A percentile compares a stretch with the other conserved stretches of the same genome.
These are phyloP conservation scores for Sugiyamaella castrensis DNA, from an alignment of 1,139 yeast species.

Conservation along the genomic window DNA sequence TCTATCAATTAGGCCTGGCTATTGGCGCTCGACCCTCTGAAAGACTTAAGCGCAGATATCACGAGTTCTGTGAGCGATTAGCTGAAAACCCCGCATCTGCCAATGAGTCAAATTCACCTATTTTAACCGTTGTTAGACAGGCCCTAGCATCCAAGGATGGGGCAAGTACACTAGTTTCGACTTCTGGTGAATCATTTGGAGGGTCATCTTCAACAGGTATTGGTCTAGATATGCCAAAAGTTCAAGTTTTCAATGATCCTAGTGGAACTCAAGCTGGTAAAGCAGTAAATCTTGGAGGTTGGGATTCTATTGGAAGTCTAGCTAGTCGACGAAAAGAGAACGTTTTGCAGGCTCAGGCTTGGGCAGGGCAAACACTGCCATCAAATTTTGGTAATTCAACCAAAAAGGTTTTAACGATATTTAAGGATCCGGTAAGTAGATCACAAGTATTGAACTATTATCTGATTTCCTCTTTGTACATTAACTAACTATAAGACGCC, in stretches of 20 bases:
- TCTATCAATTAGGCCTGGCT: slow-evolving; percentile 60
- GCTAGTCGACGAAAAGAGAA: slow-evolving; percentile 65
- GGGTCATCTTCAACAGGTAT: neutral
- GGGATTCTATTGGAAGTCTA: slow-evolving; percentile 54
- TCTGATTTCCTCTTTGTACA: neutral
- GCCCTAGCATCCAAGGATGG: slow-evolving; percentile 25
- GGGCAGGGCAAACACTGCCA: slow-evolving; percentile 61
- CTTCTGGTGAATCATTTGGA: neutral
- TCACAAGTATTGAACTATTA: neutral
- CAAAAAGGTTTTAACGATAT: slow-evolving; percentile 43
- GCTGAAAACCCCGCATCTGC: slow-evolving; percentile 31
- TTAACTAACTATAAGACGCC: slow-evolving; percentile 11
- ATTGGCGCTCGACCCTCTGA: slow-evolving; percentile 60
- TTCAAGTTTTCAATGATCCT: slow-evolving; percentile 37
- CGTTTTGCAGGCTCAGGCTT: slow-evolving; percentile 51
- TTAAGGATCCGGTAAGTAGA: slow-evolving; percentile 38
- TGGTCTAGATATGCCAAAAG: slow-evolving; percentile 18
- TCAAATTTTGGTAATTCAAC: slow-evolving; percentile 17
- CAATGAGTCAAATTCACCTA: slow-evolving; percentile 39
- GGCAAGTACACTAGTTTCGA: neutral
- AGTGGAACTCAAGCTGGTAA: slow-evolving; percentile 26
- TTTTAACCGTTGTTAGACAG: slow-evolving; percentile 27
- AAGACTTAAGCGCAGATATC: slow-evolving; percentile 51
- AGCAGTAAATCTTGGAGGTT: slow-evolving; percentile 33
- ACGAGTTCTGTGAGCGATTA: slow-evolving; percentile 46